Evolutionary conservation across 305 asterid species (phyloP), one percentile per base, ranked within the genome.

Genomic region (Vinca major): DNA sequence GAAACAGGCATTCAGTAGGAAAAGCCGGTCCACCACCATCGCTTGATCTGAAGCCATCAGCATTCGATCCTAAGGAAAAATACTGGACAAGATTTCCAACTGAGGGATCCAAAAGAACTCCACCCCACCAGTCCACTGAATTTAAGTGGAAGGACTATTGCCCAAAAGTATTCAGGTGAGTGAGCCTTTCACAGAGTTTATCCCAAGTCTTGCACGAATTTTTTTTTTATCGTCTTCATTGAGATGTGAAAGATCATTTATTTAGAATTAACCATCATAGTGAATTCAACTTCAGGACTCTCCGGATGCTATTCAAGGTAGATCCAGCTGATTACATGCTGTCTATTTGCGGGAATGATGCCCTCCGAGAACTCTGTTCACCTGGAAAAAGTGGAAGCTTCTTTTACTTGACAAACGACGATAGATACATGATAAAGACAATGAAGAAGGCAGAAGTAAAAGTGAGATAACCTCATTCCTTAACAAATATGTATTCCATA

Each of bases 281-380:
- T 2, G 0, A 62, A 45, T 44, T 47, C 9, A n/a, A n/a, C 17
- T 62, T 70, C 65, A 91, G 97, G 84, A 69, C 90, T 16, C 51
- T 91, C 56, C 89, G 97, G 75, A 78, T 87, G 95, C 51, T 91
- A 74, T 91, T 91, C 81, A 87, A 91, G 82, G 97, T 91, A 67
- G 97, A 91, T 83, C 85, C 97, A 61, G 96, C 96, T 6, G 97
- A 91, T 75, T 91, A 91, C 86, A 91, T 89, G 96, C 45, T 91
- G 60, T 91, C 97, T 5, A 89, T 91, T 41, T 91, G 97, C 62
- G 97, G 96, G 2, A 82, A 89, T 68, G 91, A 91, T 62, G 97
- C 97, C 17, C 79, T 91, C 36, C 74, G 95, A 16, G 97, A 91
- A 66, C 90, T 91, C 43, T 91, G 95, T 20, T 89, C 95, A 5